Percentiles rank a stretch among this genome's conserved stretches.
These are phyloP conservation scores for Quercus ilex DNA, from an alignment of 306 rosid genomes.

Conservation along the genomic window DNA sequence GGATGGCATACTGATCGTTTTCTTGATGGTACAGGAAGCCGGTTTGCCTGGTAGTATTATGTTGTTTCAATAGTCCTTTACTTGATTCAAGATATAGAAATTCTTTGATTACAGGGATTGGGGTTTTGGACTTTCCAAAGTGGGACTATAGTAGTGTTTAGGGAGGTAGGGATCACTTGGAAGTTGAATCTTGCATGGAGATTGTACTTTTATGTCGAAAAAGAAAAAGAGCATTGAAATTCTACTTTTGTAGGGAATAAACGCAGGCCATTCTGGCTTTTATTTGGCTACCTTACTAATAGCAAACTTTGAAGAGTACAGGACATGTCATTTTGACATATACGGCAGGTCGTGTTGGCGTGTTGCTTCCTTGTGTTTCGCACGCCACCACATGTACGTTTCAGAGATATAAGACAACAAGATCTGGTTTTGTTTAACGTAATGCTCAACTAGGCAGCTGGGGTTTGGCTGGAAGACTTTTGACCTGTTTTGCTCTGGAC, in stretches of 20 bases:
- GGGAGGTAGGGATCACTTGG: not conserved
- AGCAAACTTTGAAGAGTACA: no score
- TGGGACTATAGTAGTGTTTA: not conserved
- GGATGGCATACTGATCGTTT: conserved; percentile 98
- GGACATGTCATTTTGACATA: no score
- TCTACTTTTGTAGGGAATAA: not conserved
- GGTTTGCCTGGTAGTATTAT: conserved; percentile 48
- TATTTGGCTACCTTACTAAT: no score
- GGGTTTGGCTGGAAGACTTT: no score
- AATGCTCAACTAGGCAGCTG: no score
- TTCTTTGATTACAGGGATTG: not conserved
- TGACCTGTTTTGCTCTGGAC: no score
- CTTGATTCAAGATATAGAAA: not conserved
- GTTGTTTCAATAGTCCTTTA: not conserved
- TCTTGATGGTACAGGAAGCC: conserved; percentile 77
- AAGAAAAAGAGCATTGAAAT: not conserved
- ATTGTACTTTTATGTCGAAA: not conserved
- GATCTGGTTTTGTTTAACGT: no score
- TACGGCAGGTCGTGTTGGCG: no score
- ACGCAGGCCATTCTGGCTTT: no score
- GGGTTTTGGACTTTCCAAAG: not conserved
- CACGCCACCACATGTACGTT: no score
- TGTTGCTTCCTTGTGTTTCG: no score
- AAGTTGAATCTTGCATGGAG: not conserved
- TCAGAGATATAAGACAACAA: no score